Conservation (phyloP, 768 basidiomycete genomes). For the Cubamyces sp. region DNA sequence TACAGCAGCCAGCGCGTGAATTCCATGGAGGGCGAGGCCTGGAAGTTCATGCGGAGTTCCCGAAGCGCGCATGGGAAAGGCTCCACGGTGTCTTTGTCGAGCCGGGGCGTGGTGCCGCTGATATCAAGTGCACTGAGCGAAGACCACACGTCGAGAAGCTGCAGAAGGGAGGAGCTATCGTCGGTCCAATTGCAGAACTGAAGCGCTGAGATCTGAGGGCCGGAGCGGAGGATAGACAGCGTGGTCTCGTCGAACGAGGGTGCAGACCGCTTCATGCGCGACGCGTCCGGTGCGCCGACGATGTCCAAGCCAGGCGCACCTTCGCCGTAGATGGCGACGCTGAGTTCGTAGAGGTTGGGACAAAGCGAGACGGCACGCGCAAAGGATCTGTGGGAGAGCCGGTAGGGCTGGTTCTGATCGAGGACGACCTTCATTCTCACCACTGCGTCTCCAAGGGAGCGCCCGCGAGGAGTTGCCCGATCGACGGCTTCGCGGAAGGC, state of each 20-base stretch:
- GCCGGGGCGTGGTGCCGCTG: slow-evolving; percentile 59
- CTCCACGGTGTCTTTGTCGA: slow-evolving; percentile 45
- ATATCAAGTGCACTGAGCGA: slow-evolving; percentile 51
- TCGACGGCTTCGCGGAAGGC: slow-evolving; percentile 59
- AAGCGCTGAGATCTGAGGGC: slow-evolving; percentile 57
- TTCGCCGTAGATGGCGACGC: slow-evolving; percentile 62
- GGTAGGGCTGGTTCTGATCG: slow-evolving; percentile 69
- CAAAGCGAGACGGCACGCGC: slow-evolving; percentile 61
- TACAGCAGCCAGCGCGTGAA: slow-evolving; percentile 74
- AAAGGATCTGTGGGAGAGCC: slow-evolving; percentile 59
- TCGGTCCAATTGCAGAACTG: slow-evolving; percentile 76
- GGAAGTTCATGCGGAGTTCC: slow-evolving; percentile 67
- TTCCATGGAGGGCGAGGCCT: slow-evolving; percentile 60
- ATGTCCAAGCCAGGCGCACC: slow-evolving; percentile 54
- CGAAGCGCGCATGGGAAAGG: slow-evolving; percentile 54
- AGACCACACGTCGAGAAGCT: slow-evolving; percentile 69
- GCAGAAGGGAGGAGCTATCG: slow-evolving; percentile 55
- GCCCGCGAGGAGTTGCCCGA: slow-evolving; percentile 49
- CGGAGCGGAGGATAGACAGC: slow-evolving; percentile 53
- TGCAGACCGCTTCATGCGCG: slow-evolving; percentile 22
- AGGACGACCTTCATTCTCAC: slow-evolving; percentile 56
- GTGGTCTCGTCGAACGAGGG: slow-evolving; percentile 42
- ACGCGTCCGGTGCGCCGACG: slow-evolving; percentile 41
- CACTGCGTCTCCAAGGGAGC: slow-evolving; percentile 56
- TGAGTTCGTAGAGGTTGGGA: slow-evolving; percentile 59